Evolutionary conservation across 2,329 filamentous ascomycete genomes (phyloP).

Genomic region (Mycosphaerelloides madeirae): DNA sequence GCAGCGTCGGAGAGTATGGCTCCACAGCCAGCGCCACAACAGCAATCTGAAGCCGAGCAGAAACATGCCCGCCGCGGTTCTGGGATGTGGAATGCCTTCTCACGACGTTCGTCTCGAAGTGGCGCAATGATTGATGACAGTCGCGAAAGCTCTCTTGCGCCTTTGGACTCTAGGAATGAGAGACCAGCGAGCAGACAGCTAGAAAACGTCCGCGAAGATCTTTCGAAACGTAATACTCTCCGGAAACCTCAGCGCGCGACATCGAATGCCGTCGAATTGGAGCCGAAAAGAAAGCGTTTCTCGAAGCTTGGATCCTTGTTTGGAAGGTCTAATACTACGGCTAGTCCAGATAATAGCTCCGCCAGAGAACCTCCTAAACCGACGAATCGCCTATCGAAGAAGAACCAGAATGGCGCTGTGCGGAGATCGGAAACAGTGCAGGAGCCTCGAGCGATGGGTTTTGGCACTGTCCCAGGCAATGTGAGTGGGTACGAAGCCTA

Average conservation of each 20-base stretch:
- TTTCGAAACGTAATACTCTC: constrained; percentile 16
- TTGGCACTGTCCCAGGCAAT: constrained; percentile 6
- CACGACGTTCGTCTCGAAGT: constrained; percentile 12
- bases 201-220: neutral
- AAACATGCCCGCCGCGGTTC: constrained; percentile 16
- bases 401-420: neutral
- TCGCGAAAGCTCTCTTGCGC: constrained; percentile 6
- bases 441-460: neutral
- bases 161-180: neutral
- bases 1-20: no score
- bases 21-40: no score
- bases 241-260: constrained; percentile 30
- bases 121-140: constrained; percentile 7
- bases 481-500: constrained; percentile 18
- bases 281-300: constrained; percentile 41
- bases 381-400: constrained; percentile 33
- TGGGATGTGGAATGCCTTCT: constrained; percentile 23
- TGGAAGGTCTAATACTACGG: constrained; percentile 33
- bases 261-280: constrained; percentile 19
- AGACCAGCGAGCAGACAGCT: neutral
- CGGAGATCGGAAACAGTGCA: neutral
- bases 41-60: neutral
- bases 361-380: constrained; percentile 14
- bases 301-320: constrained; percentile 43
- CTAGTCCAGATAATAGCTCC: constrained; percentile 20